Evolutionary conservation across 305 asterid species (phyloP), one percentile per base, ranked within the genome.

Genomic region (Solanum hybrid): DNA sequence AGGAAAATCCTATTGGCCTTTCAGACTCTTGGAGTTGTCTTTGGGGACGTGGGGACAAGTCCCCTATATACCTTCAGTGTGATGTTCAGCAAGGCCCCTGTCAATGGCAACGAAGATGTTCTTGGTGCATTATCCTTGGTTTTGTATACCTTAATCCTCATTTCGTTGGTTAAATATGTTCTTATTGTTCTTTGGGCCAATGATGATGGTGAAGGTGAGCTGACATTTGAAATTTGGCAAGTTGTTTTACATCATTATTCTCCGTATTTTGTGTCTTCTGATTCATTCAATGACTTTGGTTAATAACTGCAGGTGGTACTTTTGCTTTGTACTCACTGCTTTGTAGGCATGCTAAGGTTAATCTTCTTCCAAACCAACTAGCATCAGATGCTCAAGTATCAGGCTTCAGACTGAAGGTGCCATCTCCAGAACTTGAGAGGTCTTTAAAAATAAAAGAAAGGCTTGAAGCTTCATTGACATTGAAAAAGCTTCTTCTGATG

Each of bases 21-120:
- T 93, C 98, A 97, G 95, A 96, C 99, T 88, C 96, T 98, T 86
- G 99, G 99, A 57, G 95, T 98, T 79, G 98, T 98, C 45, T 98
- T 98, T 92, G 99, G 99, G 88, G 99, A 98, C 91, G 99, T 98
- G 94, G 99, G 99, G 73, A 98, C 98, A 34, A 98, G 99, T 91
- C 99, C 99, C 73, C 91, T 98, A 87, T 98, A 98, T 92, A 97
- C 99, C 90, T 98, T 97, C 92, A 97, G 99, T 79, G 99, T 97
- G 91, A 97, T 97, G 99, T 97, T 97, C 96, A 97, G 99, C 96
- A 97, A 96, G 92, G 98, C 99, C 86, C 99, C 99, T 76, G 96
- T 92, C 41, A 92, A 93, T 9, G 95, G 96, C 91, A 92, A 94
- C 90, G 98, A 97, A 95, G 99, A 98, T 91, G 98, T 98, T 90